phyloP scores from a whole-genome alignment of 1,139 yeast genomes.

The Diutina mesorugosa region DNA sequence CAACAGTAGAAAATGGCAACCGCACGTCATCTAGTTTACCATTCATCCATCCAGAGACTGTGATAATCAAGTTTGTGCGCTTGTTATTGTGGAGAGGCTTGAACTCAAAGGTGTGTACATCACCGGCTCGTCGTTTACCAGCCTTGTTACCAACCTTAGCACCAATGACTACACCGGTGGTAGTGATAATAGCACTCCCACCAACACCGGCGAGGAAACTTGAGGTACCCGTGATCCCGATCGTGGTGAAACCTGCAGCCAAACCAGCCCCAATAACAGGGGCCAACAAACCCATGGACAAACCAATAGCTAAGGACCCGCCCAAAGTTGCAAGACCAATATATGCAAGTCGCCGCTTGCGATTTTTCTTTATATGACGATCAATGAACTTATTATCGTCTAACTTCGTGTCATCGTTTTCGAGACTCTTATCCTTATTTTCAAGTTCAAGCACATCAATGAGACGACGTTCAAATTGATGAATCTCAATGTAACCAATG shows the following conservation, averaged over 20 bases:
- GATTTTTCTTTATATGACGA: slow-evolving; percentile 51
- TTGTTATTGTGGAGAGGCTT: slow-evolving; percentile 86
- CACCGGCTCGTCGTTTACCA: slow-evolving; percentile 78
- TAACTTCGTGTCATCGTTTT: slow-evolving; percentile 58
- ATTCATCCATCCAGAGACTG: slow-evolving; percentile 97
- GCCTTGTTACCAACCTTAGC: slow-evolving; percentile 81
- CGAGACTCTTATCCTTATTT: slow-evolving; percentile 39
- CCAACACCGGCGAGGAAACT: slow-evolving; percentile 95
- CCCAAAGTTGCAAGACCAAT: slow-evolving; percentile 97
- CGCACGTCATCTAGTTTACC: slow-evolving; percentile 94
- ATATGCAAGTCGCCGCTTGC: slow-evolving; percentile 61
- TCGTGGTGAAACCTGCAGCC: slow-evolving; percentile 92
- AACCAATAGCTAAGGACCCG: slow-evolving; percentile 86
- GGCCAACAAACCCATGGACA: slow-evolving; percentile 90
- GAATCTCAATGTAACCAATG: slow-evolving; percentile 50
- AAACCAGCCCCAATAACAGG: slow-evolving; percentile 98
- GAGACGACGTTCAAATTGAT: slow-evolving; percentile 82
- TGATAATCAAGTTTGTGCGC: slow-evolving; percentile 75
- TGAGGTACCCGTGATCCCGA: slow-evolving; percentile 86
- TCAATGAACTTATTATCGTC: slow-evolving; percentile 63
- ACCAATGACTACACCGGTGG: slow-evolving; percentile 86
- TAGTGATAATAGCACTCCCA: slow-evolving; percentile 88
- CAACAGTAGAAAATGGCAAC: slow-evolving; percentile 90
- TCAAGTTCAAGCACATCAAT: slow-evolving; percentile 86
- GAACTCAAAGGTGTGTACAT: slow-evolving; percentile 87